Evolutionary conservation across 371 early-diverging fungal genomes (phyloP).

Genomic region (Zychaea mexicana): DNA sequence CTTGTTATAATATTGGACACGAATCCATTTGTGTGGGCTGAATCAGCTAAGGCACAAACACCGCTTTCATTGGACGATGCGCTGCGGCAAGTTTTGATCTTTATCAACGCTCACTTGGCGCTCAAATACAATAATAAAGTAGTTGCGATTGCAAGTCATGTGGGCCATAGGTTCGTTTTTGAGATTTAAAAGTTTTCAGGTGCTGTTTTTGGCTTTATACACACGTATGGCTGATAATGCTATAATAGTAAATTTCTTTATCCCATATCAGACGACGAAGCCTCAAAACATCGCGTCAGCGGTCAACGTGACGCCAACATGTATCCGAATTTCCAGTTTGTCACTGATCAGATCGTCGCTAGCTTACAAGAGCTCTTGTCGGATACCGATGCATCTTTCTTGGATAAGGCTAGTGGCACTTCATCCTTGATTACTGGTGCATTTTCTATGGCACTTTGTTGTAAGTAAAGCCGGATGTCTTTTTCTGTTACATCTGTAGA

Average conservation of each 20-base stretch:
- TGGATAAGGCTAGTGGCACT: conserved; percentile 41
- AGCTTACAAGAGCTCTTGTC: conserved; percentile 48
- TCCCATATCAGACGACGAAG: conserved; percentile 46
- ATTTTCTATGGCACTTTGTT: conserved; percentile 64
- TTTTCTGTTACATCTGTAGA: background rate
- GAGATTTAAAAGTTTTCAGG: too few relatives aligned
- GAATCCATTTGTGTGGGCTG: conserved; percentile 77
- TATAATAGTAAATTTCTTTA: conserved; percentile 68
- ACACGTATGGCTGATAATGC: too few relatives aligned
- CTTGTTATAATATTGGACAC: conserved; percentile 79
- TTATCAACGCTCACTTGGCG: conserved; percentile 89
- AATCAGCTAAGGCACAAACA: conserved; percentile 45
- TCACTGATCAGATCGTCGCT: conserved; percentile 57
- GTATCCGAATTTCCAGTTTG: conserved; percentile 64
- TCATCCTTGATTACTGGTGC: conserved; percentile 59
- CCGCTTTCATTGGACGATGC: conserved; percentile 69
- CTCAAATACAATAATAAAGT: conserved; percentile 82
- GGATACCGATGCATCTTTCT: conserved; percentile 40
- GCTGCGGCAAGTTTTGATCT: conserved; percentile 77
- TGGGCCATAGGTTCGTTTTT: conserved; percentile 40
- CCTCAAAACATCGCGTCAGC: background rate
- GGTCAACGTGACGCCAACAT: conserved; percentile 55
- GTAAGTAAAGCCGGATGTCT: conserved; percentile 27
- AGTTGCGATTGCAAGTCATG: conserved; percentile 77
- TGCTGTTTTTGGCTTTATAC: too few relatives aligned